These are phyloP conservation scores for Diaporthe aspalathi DNA, from an alignment of 2,329 filamentous ascomycete species.

Conservation along the genomic window DNA sequence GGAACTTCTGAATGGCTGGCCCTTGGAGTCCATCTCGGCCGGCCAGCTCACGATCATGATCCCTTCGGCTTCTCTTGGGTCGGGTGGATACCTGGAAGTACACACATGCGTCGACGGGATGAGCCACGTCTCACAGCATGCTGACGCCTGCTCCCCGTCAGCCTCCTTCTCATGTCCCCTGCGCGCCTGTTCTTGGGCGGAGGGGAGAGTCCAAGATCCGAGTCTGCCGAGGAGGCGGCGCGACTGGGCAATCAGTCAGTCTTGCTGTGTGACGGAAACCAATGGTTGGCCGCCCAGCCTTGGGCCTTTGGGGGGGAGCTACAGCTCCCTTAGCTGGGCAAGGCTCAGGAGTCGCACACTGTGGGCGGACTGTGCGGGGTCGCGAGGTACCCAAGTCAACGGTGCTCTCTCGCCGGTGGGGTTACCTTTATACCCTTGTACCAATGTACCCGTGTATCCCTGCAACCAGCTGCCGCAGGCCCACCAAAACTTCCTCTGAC, in stretches of 20 bases:
- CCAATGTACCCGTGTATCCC: not conserved
- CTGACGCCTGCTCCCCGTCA: not conserved
- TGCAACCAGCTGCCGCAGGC: not conserved
- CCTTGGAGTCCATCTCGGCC: slow-evolving; percentile 10
- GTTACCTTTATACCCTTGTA: not conserved
- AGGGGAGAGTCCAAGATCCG: slow-evolving; percentile 33
- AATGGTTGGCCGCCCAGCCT: slow-evolving; percentile 6
- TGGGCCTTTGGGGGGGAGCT: not conserved
- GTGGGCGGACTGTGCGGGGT: slow-evolving; percentile 12
- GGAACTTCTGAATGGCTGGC: not conserved
- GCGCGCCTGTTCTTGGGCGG: not conserved
- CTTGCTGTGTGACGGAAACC: not conserved
- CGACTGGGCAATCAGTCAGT: not conserved
- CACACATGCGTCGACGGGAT: not conserved
- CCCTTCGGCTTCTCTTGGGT: too few species aligned
- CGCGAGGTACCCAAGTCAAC: not conserved
- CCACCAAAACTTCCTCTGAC: not conserved
- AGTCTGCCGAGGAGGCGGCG: slow-evolving; percentile 34
- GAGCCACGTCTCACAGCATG: slow-evolving; percentile 7
- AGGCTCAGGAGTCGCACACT: slow-evolving; percentile 3
- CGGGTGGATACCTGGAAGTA: too few species aligned
- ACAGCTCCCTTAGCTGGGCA: not conserved
- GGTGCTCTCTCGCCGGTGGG: too few species aligned
- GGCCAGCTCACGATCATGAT: slow-evolving; percentile 13
- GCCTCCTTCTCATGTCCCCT: too few species aligned